Base-by-base conservation (phyloP, 2,329 filamentous ascomycete species). In the Nothopassalora personata region DNA sequence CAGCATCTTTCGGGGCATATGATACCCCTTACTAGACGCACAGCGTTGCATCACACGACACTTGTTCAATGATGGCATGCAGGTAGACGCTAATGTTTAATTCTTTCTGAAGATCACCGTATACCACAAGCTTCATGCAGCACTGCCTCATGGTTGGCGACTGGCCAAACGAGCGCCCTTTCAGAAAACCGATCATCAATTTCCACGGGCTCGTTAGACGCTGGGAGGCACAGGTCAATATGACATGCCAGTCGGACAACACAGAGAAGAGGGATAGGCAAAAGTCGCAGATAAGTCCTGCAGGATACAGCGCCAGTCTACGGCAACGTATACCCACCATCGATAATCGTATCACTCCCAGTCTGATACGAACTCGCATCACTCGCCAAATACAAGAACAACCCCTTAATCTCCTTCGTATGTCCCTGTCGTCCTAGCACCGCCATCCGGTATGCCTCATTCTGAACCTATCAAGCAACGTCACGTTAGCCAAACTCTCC, bases 401-500 rank as follows among this genome's bases (percentile, higher is more conserved):
- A 31, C 1, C 69, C 71, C 59, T 72, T 72, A 60, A 73, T 70
- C 65, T 73, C 71, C 54, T 68, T 68, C 11, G 64, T 63, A 56
- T 72, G 58, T 1, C 70, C 71, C 46, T 71, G 67, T 36, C 71
- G 80, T 74, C 70, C 80, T 15, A 82, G 65, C 1, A 75, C 74
- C 0, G 80, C 74, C 80, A 83, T 82, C 0, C 78, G 67, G 48
- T 77, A 74, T 1, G 75, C 77, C 66, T 83, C 80, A 18, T 81
- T 77, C 7, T 78, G 61, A 7, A 51, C 15, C n/a, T 43, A 23
- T 23, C 23, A 23, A 23, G 23, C 23, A 23, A 1, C 23, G 23
- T 23, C 23, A 23, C 23, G 23, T 23, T 23, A 23, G 23, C 23
- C 23, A 3, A 23, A 23, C 23, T 4, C 31, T 34, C 31, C 8